Base-by-base conservation (phyloP, 2,329 filamentous ascomycete species). In the Neopestalotiopsis clavispora region DNA sequence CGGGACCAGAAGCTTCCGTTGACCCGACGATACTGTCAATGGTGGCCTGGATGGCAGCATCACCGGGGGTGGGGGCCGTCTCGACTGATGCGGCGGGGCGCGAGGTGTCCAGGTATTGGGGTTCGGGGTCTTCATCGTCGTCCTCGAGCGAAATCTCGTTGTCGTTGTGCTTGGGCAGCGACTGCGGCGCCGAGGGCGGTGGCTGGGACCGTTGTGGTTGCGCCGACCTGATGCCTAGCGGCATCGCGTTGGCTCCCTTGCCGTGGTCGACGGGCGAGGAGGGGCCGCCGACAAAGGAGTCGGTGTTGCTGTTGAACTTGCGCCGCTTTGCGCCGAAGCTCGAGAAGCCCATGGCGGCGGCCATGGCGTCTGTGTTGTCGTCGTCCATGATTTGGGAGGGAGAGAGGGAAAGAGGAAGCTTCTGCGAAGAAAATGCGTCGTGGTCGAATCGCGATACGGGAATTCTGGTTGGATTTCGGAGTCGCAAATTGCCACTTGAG, bases 281-380 rank as follows among this genome's bases (percentile, higher is more conserved):
- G 23, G 78, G 74, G 71, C 76, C 76, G 72, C 76, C 75, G 69
- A 76, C 67, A 76, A 74, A 67, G 72, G 79, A 74, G 73, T 76
- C 88, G 64, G 80, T 82, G 34, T 83, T 80, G 20, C 86, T 83
- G 74, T 92, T 89, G 79, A 89, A 91, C 75, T 90, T 91, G 70
- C 91, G 87, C 78, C 92, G 92, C 78, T 92, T 93, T 58, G 84
- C 84, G 72, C 92, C 92, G 76, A 95, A 95, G 68, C 88, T 86
- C 9, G 90, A 86, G 79, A 94, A 94, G 71, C 92, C 92, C 90
- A 94, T 91, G 61, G 87, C 85, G 57, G 87, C 86, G 28, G 90
- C 90, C 78, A 93, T 89, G 66, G 87, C 87, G 57, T 82, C 81
- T 63, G 87, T 84, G 23, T 76, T 76, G n/a, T 77, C 76, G 49